phyloP scores from a whole-genome alignment of 164 flowering plant species.

The Vitis vinifera region ASM3070453v1 NC_081810.1:2128501-2129000 shows the following conservation, averaged over 20 bases:
- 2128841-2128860: neutral
- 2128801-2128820: neutral
- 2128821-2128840: neutral
- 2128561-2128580: neutral
- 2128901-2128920: neutral
- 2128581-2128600: neutral
- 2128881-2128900: too few species aligned
- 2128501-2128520: constrained; percentile 27
- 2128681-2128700: constrained; percentile 89
- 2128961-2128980: neutral
- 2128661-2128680: constrained; percentile 67
- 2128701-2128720: constrained; percentile 30
- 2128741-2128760: neutral
- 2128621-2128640: constrained; percentile 73
- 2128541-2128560: constrained; percentile 3
- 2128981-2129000: neutral
- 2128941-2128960: neutral
- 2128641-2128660: constrained; percentile 97
- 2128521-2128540: constrained; percentile 38
- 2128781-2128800: constrained; percentile 1
- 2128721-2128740: neutral
- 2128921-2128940: neutral
- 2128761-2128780: neutral
- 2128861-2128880: neutral
- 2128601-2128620: neutral